Evolutionary conservation across 208 protist genomes (phyloP), one percentile per base, ranked within the genome.

Genomic region (Leptomonas pyrrhocoris): DNA sequence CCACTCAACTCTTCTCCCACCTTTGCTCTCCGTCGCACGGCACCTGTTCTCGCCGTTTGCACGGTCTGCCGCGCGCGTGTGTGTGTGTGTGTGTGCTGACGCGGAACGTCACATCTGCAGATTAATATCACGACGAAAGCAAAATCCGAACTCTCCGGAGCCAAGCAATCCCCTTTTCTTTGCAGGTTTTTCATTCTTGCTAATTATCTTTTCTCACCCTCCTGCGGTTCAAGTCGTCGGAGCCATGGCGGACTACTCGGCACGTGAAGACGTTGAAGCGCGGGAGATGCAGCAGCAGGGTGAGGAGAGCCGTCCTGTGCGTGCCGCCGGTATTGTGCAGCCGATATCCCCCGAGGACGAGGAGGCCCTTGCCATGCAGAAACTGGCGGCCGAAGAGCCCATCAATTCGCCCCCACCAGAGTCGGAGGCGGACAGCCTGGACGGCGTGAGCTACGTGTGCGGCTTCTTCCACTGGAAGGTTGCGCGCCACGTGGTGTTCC

Each of bases 381-480:
- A 60, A 36, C 55, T 60, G 2, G 55, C 30, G 28, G 55, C 55
- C 16, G 55, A 60, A 3, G 55, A 60, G 16, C 12, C 12, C n/a
- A 28, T 46, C 16, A 21, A 19, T 12, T 30, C 19, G 2, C 55
- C 55, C n/a, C 55, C 55, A 36, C 34, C 55, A 6, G 36, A 60
- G 25, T 60, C 55, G 4, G 55, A 60, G 55, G 55, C n/a, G 55
- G 55, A 60, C 55, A 60, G 55, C 55, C 36, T 60, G 55, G 34
- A 60, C 16, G 55, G 55, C 16, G 55, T 60, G 55, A 60, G 34
- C 34, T 60, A 60, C 34, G 55, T 60, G 55, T 60, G 55, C 31
- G 55, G 55, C 55, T 60, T 60, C 55, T 60, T 60, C 34, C 55
- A 60, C 19, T 60, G 55, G 55, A 60, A 60, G 55, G 55, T 60